Evolutionary conservation across 2,329 filamentous ascomycete species (phyloP).

Genomic region (Diaporthe australafricana): DNA sequence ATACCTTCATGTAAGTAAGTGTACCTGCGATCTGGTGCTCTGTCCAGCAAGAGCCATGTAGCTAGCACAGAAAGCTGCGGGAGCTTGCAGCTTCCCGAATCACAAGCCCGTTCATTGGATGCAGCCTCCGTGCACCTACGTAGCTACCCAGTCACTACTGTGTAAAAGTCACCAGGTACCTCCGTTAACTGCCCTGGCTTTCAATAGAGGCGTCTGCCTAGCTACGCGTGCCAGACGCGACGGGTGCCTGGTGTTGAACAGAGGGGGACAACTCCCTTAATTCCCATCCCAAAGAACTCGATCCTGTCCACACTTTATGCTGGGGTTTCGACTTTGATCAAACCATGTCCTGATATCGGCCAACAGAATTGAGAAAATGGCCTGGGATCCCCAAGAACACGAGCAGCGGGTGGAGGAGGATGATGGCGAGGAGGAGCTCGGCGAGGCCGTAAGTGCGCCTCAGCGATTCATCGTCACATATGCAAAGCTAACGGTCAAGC

Average conservation of each 20-base stretch:
- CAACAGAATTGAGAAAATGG: conserved; percentile 42
- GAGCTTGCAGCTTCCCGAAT: conserved; percentile 20
- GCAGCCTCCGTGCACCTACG: not conserved
- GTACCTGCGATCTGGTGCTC: not conserved
- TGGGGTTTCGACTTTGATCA: not conserved
- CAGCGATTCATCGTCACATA: too few relatives aligned
- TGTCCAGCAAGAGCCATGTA: not conserved
- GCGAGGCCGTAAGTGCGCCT: conserved; percentile 44
- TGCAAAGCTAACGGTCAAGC: conserved; percentile 18
- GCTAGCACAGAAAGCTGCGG: not conserved
- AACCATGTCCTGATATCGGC: not conserved
- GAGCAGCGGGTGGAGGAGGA: conserved; percentile 70
- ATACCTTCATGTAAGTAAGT: too few relatives aligned
- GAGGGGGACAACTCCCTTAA: not conserved
- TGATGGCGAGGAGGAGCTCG: conserved; percentile 72
- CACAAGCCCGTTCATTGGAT: not conserved
- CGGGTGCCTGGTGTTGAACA: conserved; percentile 31
- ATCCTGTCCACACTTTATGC: not conserved
- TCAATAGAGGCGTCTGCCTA: conserved; percentile 31
- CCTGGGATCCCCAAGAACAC: conserved; percentile 55
- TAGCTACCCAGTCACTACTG: not conserved
- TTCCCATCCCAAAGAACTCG: not conserved
- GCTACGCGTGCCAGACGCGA: conserved; percentile 34
- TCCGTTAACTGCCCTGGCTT: not conserved
- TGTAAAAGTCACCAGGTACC: not conserved